Conservation (phyloP, 2,329 filamentous ascomycete genomes). For the Monilinia vaccinii-corymbosi region DNA sequence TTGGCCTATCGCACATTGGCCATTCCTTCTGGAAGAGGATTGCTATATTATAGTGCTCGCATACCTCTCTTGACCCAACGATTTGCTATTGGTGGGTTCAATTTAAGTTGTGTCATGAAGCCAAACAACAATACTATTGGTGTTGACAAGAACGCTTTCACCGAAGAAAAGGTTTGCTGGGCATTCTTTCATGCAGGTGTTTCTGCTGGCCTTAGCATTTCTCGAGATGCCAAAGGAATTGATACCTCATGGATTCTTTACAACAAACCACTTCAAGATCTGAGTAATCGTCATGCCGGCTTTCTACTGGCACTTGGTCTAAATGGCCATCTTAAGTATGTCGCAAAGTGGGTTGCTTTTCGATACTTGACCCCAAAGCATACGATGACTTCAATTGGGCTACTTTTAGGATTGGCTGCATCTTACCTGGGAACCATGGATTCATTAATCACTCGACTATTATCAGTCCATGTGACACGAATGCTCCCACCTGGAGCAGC, state of each 20-base stretch:
- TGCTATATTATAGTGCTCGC: slow-evolving; percentile 81
- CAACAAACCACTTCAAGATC: slow-evolving; percentile 79
- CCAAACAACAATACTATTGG: slow-evolving; percentile 86
- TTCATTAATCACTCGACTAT: slow-evolving; percentile 79
- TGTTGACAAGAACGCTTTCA: slow-evolving; percentile 80
- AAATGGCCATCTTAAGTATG: slow-evolving; percentile 85
- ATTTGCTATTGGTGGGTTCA: slow-evolving; percentile 83
- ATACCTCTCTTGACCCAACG: slow-evolving; percentile 88
- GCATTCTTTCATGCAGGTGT: slow-evolving; percentile 97
- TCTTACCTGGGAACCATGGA: slow-evolving; percentile 98
- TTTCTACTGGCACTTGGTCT: slow-evolving; percentile 84
- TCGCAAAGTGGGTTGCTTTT: slow-evolving; percentile 98
- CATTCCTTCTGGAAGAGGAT: slow-evolving; percentile 75
- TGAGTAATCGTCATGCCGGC: slow-evolving; percentile 93
- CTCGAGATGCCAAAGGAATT: slow-evolving; percentile 80
- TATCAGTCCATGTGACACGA: slow-evolving; percentile 92
- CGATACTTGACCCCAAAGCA: slow-evolving; percentile 99
- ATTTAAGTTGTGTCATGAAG: slow-evolving; percentile 82
- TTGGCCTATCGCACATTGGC: slow-evolving; percentile 82
- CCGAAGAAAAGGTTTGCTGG: slow-evolving; percentile 96
- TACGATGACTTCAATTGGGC: slow-evolving; percentile 95
- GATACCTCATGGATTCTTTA: slow-evolving; percentile 98
- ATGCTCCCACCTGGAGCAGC: slow-evolving; percentile 90
- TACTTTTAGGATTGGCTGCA: slow-evolving; percentile 84
- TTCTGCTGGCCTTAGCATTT: slow-evolving; percentile 85